Evolutionary conservation across 1,139 yeast genomes (phyloP).

Genomic region (Blastobotrys elegans): DNA sequence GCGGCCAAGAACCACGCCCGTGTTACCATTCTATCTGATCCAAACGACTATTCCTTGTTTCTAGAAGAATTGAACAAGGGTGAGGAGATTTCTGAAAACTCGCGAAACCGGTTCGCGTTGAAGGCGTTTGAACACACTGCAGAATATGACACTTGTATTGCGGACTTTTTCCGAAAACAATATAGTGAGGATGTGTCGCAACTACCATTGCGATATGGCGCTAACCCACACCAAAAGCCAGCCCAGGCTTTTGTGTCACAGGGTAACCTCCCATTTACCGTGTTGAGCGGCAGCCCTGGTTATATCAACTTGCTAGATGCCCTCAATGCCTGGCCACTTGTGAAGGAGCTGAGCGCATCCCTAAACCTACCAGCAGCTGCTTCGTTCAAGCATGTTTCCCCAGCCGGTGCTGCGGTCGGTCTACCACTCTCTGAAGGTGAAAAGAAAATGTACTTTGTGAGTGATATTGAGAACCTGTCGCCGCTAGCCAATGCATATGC

Average conservation of each 20-base stretch:
- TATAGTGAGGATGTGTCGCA: conserved; percentile 87
- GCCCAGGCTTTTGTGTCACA: conserved; percentile 90
- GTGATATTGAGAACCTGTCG: conserved; percentile 88
- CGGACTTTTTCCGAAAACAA: conserved; percentile 96
- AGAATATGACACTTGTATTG: conserved; percentile 90
- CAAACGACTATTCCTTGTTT: conserved; percentile 83
- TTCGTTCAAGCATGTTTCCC: conserved; percentile 96
- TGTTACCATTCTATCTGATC: conserved; percentile 92
- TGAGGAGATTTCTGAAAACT: conserved; percentile 64
- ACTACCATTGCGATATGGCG: conserved; percentile 94
- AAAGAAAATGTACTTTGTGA: conserved; percentile 91
- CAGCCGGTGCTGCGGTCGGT: conserved; percentile 98
- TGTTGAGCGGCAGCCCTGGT: conserved; percentile 91
- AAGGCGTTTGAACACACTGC: conserved; percentile 99
- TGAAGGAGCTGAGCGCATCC: conserved; percentile 91
- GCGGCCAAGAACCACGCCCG: conserved; percentile 98
- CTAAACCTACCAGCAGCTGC: conserved; percentile 98
- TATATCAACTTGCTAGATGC: conserved; percentile 95
- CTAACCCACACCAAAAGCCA: conserved; percentile 98
- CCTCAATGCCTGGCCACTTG: conserved; percentile 97
- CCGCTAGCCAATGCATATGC: conserved; percentile 98
- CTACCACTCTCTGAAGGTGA: conserved; percentile 84
- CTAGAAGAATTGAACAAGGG: conserved; percentile 78
- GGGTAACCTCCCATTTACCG: conserved; percentile 92
- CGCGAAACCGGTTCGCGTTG: conserved; percentile 81